These are phyloP conservation scores for Jamesozyma spencerorum DNA, from an alignment of 805 yeast genomes.

Conservation along the genomic window DNA sequence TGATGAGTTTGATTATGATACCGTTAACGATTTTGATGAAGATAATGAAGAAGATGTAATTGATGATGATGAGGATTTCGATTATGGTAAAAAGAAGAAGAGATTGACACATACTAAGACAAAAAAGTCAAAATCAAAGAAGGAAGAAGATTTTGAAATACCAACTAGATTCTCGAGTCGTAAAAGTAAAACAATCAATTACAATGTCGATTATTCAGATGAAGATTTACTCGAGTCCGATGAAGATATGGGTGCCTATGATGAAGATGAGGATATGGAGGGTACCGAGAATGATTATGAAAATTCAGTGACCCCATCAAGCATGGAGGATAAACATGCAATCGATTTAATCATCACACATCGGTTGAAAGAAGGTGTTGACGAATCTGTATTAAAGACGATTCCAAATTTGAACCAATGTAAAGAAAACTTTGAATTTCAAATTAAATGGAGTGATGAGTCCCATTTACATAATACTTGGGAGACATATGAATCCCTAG, in stretches of 20 bases:
- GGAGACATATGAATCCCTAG: conserved; percentile 58
- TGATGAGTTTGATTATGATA: conserved; percentile 24
- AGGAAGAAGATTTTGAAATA: conserved; percentile 22
- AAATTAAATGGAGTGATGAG: conserved; percentile 77
- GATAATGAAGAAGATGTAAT: conserved; percentile 20
- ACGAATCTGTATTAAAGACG: conserved; percentile 21
- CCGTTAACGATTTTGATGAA: conserved; percentile 26
- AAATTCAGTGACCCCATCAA: conserved; percentile 21
- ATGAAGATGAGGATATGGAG: conserved; percentile 16
- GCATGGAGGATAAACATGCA: conserved; percentile 29
- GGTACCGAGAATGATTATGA: conserved; percentile 6
- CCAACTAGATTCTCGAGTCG: conserved; percentile 76
- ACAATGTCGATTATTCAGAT: conserved; percentile 58
- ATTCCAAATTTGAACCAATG: conserved; percentile 41
- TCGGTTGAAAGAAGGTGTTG: conserved; percentile 18
- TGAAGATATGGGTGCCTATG: conserved; percentile 22
- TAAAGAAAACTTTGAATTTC: conserved; percentile 48
- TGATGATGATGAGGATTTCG: conserved; percentile 14
- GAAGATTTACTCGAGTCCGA: conserved; percentile 35
- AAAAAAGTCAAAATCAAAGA: conserved; percentile 11
- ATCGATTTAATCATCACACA: conserved; percentile 25
- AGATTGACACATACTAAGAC: conserved; percentile 16
- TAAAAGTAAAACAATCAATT: conserved; percentile 52
- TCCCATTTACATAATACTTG: conserved; percentile 94
- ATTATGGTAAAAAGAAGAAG: conserved; percentile 7